Evolutionary conservation across 441 rosid species (phyloP).

Genomic region (Raphanus hybrid): DNA sequence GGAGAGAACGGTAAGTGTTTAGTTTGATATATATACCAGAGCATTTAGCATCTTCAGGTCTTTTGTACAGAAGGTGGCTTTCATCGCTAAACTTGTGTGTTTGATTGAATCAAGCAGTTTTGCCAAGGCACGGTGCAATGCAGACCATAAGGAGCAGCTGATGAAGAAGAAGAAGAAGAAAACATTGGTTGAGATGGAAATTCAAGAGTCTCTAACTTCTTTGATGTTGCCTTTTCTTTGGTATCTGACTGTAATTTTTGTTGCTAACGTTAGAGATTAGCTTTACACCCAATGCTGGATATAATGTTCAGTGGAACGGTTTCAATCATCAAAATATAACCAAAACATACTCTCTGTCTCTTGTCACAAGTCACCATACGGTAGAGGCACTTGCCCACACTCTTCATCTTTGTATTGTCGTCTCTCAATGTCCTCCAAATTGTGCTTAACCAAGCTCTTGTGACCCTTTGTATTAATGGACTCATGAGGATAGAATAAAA

Average conservation of each 20-base stretch:
- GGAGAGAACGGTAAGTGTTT: constrained; percentile 60
- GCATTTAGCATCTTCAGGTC: constrained; percentile 18
- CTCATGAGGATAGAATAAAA: too few relatives aligned
- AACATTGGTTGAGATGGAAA: constrained; percentile 14
- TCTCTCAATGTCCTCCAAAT: too few relatives aligned
- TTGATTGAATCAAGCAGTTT: constrained; percentile 17
- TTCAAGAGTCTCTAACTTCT: constrained; percentile 32
- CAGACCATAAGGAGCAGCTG: constrained; percentile 8
- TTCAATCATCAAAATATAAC: not conserved
- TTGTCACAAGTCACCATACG: too few relatives aligned
- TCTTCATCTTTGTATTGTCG: not conserved
- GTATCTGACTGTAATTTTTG: constrained; percentile 30
- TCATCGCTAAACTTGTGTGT: constrained; percentile 23
- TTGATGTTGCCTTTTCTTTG: constrained; percentile 12
- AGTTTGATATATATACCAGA: not conserved
- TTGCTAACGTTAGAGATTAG: constrained; percentile 27
- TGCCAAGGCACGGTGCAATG: constrained; percentile 15
- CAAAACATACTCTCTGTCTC: too few relatives aligned
- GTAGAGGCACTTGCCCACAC: too few relatives aligned
- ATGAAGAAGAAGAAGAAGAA: constrained; percentile 1
- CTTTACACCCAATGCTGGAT: not conserved
- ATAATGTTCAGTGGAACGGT: constrained; percentile 24
- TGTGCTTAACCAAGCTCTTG: too few relatives aligned
- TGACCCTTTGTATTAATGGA: too few relatives aligned
- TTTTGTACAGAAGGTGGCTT: constrained; percentile 29